Evolutionary conservation across 345 rosid species (phyloP), one percentile per base, ranked within the genome.

Genomic region (Rubroshorea leprosula): DNA sequence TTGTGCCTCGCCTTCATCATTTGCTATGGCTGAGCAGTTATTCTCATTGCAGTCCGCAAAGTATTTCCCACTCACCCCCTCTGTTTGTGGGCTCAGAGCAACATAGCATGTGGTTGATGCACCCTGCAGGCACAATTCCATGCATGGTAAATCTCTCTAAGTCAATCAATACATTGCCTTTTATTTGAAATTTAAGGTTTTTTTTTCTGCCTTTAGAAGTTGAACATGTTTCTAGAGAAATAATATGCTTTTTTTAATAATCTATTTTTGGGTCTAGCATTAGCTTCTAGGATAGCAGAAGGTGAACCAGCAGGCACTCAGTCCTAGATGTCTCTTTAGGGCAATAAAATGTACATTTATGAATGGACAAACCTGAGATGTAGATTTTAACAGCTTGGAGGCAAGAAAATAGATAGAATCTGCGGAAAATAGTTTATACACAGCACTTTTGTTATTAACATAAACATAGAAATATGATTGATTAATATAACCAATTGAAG

Each of bases 51-150:
- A 92, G 67, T 92, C 98, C 61, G 85, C 81, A 66, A 92, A 92
- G 69, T 89, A 92, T 51, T 76, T 84, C 24, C 98, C 96, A 54
- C 76, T 80, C 35, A 70, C 65, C 7, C 85, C 87, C 57, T 74
- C 78, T 58, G 57, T 25, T 53, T 81, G 66, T 51, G 84, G 85
- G 69, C 89, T 92, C 72, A 92, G 54, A 24, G 97, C 95, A 21
- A 79, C 91, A 51, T 92, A 86, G 72, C 98, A 92, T 55, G 95
- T 89, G 23, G 98, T 92, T 9, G 98, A 74, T 68, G 98, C 96
- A 6, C 98, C 98, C 95, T 90, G 80, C 70, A 67, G 10, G 15
- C 10, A 41, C 5, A 8, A 41, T 6, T 11, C 45, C 45, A 41
- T 2, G 9, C 45, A 41, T 5, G 47, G n/a, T 13, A 44, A 44